Evolutionary conservation across 805 yeast species (phyloP).

Genomic region (Cephaloascus albidus): DNA sequence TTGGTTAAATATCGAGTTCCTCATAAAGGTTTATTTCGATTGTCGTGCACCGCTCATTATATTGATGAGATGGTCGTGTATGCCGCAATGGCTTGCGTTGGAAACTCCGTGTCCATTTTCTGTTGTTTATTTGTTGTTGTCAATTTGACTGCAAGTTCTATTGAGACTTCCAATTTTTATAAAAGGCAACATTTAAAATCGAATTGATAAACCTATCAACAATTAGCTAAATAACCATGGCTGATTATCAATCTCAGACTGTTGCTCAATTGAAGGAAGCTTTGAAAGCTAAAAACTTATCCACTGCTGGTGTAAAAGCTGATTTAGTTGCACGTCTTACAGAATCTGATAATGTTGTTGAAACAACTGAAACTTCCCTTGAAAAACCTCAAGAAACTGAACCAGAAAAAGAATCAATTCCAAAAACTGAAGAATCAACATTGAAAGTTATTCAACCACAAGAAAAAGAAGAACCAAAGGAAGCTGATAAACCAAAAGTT

Average conservation of each 20-base stretch:
- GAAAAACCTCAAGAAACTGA: constrained; percentile 7
- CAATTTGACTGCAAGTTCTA: constrained; percentile 48
- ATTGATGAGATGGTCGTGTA: constrained; percentile 58
- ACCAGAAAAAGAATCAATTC: constrained; percentile 5
- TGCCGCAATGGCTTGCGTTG: constrained; percentile 16
- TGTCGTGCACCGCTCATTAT: constrained; percentile 60
- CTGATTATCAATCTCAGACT: constrained; percentile 53
- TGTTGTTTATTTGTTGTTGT: constrained; percentile 23
- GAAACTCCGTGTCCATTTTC: constrained; percentile 9
- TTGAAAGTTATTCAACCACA: constrained; percentile 4
- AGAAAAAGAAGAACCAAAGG: constrained; percentile 17
- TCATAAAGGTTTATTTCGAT: constrained; percentile 33
- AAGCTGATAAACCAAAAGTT: constrained; percentile 16
- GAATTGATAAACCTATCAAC: too few species aligned
- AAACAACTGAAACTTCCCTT: constrained; percentile 8
- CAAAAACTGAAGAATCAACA: constrained; percentile 1
- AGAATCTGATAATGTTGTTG: constrained; percentile 37
- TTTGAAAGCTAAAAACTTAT: constrained; percentile 56
- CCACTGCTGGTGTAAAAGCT: constrained; percentile 72
- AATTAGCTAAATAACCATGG: constrained; percentile 20
- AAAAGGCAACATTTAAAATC: constrained; percentile 2
- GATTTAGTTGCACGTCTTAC: constrained; percentile 61
- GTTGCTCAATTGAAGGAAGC: constrained; percentile 80
- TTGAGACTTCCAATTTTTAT: constrained; percentile 43
- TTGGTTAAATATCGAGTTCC: constrained; percentile 54